Evolutionary conservation across 2,329 filamentous ascomycete species (phyloP), one percentile per base, ranked within the genome.

Genomic region (Aspergillus sp.): DNA sequence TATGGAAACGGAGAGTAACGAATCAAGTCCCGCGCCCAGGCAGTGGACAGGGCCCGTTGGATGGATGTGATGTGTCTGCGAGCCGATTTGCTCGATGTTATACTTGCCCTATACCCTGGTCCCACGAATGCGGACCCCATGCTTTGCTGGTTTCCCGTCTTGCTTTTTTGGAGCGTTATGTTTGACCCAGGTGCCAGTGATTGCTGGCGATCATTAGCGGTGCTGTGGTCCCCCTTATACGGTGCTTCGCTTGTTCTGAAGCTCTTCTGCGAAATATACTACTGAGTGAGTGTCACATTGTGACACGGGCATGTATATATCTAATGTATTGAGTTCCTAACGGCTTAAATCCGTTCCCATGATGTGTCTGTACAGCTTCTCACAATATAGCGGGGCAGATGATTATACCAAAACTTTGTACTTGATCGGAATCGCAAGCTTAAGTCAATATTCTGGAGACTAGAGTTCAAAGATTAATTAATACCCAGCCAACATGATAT

Each of bases 21-120:
- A 64, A 44, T 61, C 67, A 15, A 49, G 54, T 22, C 45, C 60
- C 17, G 44, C 51, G 34, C 55, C 67, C 9, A 67, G 67, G 51
- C 62, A 55, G 59, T 72, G 67, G 68, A 61, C 64, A 50, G 70
- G 67, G 4, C 63, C 64, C 4, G 61, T 70, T 50, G 64, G 67
- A 11, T 75, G 74, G 74, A 71, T 71, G 63, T 72, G 50, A 63
- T 55, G 33, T 49, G 39, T 13, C 17, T 33, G 11, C 42, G 46
- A 40, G 30, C 30, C 33, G 4, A 9, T 15, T 22, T 7, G 33
- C 34, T 48, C 40, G 33, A 20, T 33, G 20, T 33, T 30, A 40
- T 54, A 54, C 34, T 41, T 48, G 42, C 40, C 12, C 24, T 51
- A 44, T 45, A 57, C 39, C 57, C 51, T 50, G 27, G 40, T 34